Evolutionary conservation across 257 asterid species (phyloP).

Genomic region (Solanum acaule): DNA sequence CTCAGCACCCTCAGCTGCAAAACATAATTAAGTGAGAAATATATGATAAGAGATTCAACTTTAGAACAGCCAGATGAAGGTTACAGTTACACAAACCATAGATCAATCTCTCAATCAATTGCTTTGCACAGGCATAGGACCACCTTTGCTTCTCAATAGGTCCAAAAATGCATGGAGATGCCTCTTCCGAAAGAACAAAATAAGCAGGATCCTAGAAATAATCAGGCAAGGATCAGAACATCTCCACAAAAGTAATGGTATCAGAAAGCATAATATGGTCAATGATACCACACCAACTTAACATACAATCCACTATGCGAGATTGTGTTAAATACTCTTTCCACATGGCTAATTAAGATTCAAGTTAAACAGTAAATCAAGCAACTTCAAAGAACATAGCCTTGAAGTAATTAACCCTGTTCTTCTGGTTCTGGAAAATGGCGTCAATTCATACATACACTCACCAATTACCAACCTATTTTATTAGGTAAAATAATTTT

Average conservation of each 20-base stretch:
- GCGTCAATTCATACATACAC: neutral
- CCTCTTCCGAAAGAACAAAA: constrained; percentile 71
- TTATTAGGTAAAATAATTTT: neutral
- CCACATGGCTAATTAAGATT: neutral
- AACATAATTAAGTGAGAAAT: constrained; percentile 12
- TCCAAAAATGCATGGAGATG: constrained; percentile 92
- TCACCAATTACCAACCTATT: neutral
- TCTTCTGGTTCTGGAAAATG: neutral
- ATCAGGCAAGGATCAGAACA: neutral
- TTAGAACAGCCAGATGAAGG: constrained; percentile 5
- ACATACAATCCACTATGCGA: neutral
- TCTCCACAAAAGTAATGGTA: neutral
- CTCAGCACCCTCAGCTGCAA: constrained; percentile 96
- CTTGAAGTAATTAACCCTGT: neutral
- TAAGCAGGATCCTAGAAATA: constrained; percentile 61
- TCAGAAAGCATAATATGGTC: neutral
- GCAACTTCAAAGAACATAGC: neutral
- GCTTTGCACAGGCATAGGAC: constrained; percentile 98
- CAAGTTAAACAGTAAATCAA: neutral
- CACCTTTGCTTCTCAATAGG: constrained; percentile 96
- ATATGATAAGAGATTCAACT: neutral
- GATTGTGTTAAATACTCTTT: neutral
- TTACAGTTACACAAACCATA: constrained; percentile 54
- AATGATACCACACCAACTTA: neutral
- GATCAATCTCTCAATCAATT: constrained; percentile 86